Conservation (phyloP, 2,329 filamentous ascomycete genomes). For the Bipolaris cookei region DNA sequence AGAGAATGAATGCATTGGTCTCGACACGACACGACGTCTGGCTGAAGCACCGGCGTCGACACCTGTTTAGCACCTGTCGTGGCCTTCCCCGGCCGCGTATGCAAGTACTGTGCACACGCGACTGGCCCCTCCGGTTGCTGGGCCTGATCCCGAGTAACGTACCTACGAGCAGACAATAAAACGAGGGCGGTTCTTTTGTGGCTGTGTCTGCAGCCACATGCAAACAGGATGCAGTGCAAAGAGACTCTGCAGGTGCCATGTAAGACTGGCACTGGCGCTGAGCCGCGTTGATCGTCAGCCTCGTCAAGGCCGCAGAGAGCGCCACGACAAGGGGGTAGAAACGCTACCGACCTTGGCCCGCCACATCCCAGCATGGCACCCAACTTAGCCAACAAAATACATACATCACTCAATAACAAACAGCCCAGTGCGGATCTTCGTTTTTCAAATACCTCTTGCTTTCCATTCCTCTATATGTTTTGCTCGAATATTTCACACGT, state of each 20-base stretch:
- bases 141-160: not conserved
- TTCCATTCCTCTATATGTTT: constrained; percentile 26
- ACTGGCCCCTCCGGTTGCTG: not conserved
- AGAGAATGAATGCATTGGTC: constrained; percentile 4
- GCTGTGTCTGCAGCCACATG: constrained; percentile 4
- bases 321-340: constrained; percentile 1
- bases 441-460: constrained; percentile 11
- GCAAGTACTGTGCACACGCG: constrained; percentile 3
- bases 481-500: constrained; percentile 12
- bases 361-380: not conserved
- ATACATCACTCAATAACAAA: not conserved
- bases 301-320: not conserved
- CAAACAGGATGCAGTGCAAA: not conserved
- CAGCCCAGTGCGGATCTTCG: not conserved
- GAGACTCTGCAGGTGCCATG: not conserved
- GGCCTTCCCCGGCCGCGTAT: constrained; percentile 18
- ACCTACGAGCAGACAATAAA: not conserved
- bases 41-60: constrained; percentile 13
- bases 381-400: not conserved
- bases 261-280: constrained; percentile 3
- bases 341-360: not conserved
- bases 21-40: constrained; percentile 10
- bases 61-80: constrained; percentile 6
- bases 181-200: not conserved
- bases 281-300: constrained; percentile 8